Evolutionary conservation across 2,329 filamentous ascomycete genomes (phyloP).

Genomic region (Alternaria postmessia): DNA sequence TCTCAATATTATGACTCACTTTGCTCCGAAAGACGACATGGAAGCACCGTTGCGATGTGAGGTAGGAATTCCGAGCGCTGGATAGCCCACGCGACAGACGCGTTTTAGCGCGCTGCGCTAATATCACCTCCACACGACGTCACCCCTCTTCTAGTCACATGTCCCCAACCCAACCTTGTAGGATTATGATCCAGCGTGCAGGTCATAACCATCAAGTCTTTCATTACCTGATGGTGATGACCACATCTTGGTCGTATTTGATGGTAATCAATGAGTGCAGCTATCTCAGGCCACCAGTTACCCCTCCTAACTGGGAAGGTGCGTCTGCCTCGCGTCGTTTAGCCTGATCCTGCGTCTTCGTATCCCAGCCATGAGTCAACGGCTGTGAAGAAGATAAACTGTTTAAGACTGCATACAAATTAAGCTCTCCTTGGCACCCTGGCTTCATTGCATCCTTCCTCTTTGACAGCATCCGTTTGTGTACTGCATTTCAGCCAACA

Average conservation of each 20-base stretch:
- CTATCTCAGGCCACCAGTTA: conserved; percentile 11
- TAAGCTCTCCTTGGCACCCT: not conserved
- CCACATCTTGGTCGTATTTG: not conserved
- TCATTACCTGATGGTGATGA: not conserved
- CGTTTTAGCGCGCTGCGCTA: conserved; percentile 38
- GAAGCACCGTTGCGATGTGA: conserved; percentile 15
- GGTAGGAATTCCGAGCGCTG: conserved; percentile 13
- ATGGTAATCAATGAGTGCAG: not conserved
- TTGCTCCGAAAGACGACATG: conserved; percentile 36
- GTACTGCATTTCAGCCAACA: conserved; percentile 11
- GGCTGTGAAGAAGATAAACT: not conserved
- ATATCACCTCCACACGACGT: conserved; percentile 19
- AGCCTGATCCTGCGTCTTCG: not conserved
- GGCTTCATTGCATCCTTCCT: not conserved
- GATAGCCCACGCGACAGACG: conserved; percentile 25
- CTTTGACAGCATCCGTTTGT: not conserved
- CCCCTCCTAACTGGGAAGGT: conserved; percentile 16
- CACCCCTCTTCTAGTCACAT: conserved; percentile 13
- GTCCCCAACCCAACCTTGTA: not conserved
- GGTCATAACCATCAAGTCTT: not conserved
- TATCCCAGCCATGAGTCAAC: not conserved
- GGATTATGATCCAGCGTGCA: not conserved
- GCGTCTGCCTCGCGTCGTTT: not conserved
- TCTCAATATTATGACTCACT: conserved; percentile 27
- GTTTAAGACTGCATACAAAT: not conserved